A percentile compares a stretch with the other conserved stretches of the same genome.
phyloP scores from a whole-genome alignment of 177 flowering plant species.

The Vitis hybrid region DNA sequence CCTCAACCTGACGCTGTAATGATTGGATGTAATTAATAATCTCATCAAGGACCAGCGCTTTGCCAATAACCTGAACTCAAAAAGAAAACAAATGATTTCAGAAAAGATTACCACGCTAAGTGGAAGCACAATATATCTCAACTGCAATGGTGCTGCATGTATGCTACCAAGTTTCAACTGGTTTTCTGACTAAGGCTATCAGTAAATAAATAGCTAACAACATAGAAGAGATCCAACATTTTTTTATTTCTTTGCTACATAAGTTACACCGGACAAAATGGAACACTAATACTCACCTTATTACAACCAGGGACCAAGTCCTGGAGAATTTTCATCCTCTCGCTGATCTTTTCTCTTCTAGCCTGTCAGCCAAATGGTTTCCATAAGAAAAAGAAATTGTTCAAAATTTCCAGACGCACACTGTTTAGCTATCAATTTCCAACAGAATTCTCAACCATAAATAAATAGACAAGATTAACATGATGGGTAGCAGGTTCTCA shows the following conservation, averaged over 20 bases:
- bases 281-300: conserved; percentile 52
- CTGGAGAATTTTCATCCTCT: conserved; percentile 97
- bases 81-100: not conserved
- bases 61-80: conserved; percentile 72
- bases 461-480: not conserved
- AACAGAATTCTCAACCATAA: not conserved
- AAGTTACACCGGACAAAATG: not conserved
- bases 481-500: no score
- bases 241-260: no score
- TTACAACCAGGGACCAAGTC: conserved; percentile 98
- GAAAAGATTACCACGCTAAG: not conserved
- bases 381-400: conserved; percentile 4
- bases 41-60: conserved; percentile 95
- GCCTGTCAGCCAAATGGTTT: conserved; percentile 55
- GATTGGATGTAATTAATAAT: conserved; percentile 98
- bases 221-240: no score
- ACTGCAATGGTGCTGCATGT: not conserved
- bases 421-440: not conserved
- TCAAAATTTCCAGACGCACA: not conserved
- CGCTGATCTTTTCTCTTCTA: conserved; percentile 95
- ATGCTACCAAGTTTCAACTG: not conserved
- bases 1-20: conserved; percentile 96
- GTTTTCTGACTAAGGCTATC: no score
- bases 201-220: no score
- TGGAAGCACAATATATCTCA: not conserved